phyloP scores from a whole-genome alignment of 106 monocot genomes.

The Dendrobium huoshanense region DNA sequence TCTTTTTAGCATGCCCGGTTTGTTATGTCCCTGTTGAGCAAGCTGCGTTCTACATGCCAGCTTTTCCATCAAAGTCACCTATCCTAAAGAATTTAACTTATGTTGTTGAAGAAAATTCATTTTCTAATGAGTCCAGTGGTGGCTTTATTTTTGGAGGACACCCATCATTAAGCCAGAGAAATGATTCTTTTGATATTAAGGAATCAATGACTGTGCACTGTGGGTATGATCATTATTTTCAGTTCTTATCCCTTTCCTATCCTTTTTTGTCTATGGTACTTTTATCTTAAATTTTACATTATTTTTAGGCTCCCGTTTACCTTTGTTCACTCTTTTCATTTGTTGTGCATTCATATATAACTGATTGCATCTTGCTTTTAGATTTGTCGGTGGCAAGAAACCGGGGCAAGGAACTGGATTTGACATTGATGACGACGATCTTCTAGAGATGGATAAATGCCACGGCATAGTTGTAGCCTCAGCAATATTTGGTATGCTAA shows the following conservation, averaged over 20 bases:
- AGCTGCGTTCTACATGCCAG: slow-evolving; percentile 60
- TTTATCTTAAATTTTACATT: neutral
- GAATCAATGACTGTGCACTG: slow-evolving; percentile 77
- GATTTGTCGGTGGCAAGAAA: slow-evolving; percentile 76
- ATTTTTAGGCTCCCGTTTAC: neutral
- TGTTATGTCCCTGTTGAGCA: slow-evolving; percentile 81
- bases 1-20: slow-evolving; percentile 68
- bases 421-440: slow-evolving; percentile 68
- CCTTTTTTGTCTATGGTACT: neutral
- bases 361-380: slow-evolving; percentile 9
- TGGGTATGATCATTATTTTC: slow-evolving; percentile 47
- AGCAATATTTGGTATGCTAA: slow-evolving; percentile 79
- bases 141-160: slow-evolving; percentile 64
- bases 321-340: slow-evolving; percentile 4
- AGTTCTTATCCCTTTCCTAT: neutral
- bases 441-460: slow-evolving; percentile 90
- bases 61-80: slow-evolving; percentile 56
- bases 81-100: slow-evolving; percentile 57
- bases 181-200: slow-evolving; percentile 47
- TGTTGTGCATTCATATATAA: neutral
- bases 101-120: slow-evolving; percentile 35
- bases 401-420: slow-evolving; percentile 77
- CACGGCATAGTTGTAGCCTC: slow-evolving; percentile 86
- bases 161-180: slow-evolving; percentile 56
- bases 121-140: slow-evolving; percentile 28